Conservation (phyloP, 2,329 filamentous ascomycete species). For the Verticillium tricorpus region DNA sequence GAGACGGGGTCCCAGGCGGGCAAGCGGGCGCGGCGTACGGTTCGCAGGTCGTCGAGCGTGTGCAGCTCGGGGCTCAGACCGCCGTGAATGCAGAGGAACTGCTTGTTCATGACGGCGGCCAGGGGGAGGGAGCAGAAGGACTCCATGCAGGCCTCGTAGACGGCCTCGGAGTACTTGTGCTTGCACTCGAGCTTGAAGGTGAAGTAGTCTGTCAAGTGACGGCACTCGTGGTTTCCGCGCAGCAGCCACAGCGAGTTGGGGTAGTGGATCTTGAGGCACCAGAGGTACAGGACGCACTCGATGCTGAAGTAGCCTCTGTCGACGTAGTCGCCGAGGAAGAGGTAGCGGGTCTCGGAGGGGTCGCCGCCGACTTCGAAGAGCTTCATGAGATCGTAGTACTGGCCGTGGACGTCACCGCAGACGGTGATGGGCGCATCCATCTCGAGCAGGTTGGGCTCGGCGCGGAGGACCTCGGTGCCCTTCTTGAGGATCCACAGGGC, state of each 20-base stretch:
- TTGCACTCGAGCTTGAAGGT: constrained; percentile 99
- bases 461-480: constrained; percentile 80
- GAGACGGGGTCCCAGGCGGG: background rate
- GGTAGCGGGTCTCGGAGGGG: constrained; percentile 90
- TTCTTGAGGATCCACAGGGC: constrained; percentile 90
- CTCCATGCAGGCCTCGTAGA: constrained; percentile 98
- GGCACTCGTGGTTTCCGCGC: constrained; percentile 96
- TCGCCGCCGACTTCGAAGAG: constrained; percentile 97
- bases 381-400: constrained; percentile 99
- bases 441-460: constrained; percentile 93
- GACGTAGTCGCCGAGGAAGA: constrained; percentile 97
- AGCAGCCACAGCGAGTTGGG: constrained; percentile 95
- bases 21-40: constrained; percentile 45
- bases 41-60: constrained; percentile 90
- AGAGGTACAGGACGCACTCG: constrained; percentile 96
- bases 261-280: constrained; percentile 98
- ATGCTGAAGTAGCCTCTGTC: constrained; percentile 99
- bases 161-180: constrained; percentile 95
- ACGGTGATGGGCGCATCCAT: constrained; percentile 99
- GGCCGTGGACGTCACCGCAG: constrained; percentile 95
- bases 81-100: constrained; percentile 97
- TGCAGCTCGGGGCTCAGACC: constrained; percentile 94
- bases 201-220: constrained; percentile 98
- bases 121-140: constrained; percentile 93
- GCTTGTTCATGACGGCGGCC: constrained; percentile 99